These are phyloP conservation scores for Furcasterigmium sp. DNA, from an alignment of 2,329 filamentous ascomycete species.

Conservation along the genomic window DNA sequence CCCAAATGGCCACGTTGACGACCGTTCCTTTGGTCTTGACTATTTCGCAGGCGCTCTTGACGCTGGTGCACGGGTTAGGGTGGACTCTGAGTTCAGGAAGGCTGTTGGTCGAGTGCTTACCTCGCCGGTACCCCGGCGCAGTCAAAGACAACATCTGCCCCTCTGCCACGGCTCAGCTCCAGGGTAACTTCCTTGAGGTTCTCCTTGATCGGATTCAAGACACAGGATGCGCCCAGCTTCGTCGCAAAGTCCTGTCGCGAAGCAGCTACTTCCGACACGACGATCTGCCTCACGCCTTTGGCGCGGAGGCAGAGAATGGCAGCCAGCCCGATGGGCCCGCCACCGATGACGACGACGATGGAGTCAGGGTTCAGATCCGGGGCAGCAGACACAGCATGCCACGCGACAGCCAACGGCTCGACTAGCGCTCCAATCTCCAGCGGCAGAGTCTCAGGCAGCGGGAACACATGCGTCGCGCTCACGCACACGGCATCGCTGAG, in stretches of 20 bases:
- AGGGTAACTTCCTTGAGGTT: constrained; percentile 12
- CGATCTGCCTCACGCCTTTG: constrained; percentile 45
- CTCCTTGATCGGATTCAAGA: constrained; percentile 10
- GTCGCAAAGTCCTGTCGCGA: constrained; percentile 44
- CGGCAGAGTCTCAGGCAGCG: constrained; percentile 42
- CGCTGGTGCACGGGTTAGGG: neutral
- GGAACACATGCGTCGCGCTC: constrained; percentile 36
- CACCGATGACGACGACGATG: constrained; percentile 51
- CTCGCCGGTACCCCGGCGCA: constrained; percentile 17
- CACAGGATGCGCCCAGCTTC: constrained; percentile 42
- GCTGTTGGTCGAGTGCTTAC: neutral
- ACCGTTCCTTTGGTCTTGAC: constrained; percentile 16
- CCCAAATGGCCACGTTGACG: constrained; percentile 20
- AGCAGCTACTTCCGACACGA: constrained; percentile 50
- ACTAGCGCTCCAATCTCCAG: constrained; percentile 53
- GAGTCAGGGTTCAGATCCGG: constrained; percentile 29
- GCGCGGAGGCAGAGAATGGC: constrained; percentile 54
- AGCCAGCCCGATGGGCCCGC: constrained; percentile 57
- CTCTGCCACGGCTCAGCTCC: constrained; percentile 11
- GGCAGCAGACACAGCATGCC: constrained; percentile 49
- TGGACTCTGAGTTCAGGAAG: rapidly evolving
- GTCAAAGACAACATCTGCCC: constrained; percentile 15
- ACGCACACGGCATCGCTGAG: constrained; percentile 47
- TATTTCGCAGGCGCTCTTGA: constrained; percentile 14
- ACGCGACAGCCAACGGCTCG: constrained; percentile 59